These are phyloP conservation scores for Hypoxylon sp. DNA, from an alignment of 2,329 filamentous ascomycete genomes.

Conservation along the genomic window DNA sequence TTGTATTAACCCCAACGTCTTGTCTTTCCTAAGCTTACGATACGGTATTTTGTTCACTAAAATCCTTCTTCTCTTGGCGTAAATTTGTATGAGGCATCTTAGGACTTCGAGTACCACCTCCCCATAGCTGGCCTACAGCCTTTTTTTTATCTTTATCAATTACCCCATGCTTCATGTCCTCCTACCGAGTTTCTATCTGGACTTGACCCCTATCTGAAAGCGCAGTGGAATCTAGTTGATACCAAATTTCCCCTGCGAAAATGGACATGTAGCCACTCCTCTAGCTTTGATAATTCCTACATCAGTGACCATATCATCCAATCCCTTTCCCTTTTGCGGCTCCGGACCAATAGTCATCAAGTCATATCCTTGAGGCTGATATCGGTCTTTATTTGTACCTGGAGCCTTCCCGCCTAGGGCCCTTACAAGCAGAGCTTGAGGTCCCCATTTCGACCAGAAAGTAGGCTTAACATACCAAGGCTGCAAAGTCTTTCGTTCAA, in stretches of 20 bases:
- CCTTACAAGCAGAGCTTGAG: neutral
- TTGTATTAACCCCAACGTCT: conserved; percentile 1
- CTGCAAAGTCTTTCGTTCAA: conserved; percentile 10
- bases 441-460: neutral
- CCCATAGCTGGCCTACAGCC: neutral
- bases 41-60: neutral
- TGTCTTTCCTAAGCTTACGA: neutral
- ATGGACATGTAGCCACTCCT: neutral
- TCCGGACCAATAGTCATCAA: conserved; percentile 52
- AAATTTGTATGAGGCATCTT: neutral
- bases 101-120: neutral
- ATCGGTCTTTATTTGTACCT: neutral
- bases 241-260: conserved; percentile 1
- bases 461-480: conserved; percentile 15
- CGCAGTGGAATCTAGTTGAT: neutral
- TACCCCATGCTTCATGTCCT: neutral
- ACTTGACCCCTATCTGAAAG: neutral
- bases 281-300: neutral
- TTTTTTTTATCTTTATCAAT: neutral
- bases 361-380: conserved; percentile 63
- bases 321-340: conserved; percentile 50
- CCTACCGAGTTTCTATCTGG: neutral
- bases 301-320: conserved; percentile 51
- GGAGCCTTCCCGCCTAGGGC: conserved; percentile 2
- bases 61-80: neutral